A percentile compares a stretch with the other conserved stretches of the same genome.
phyloP scores from a whole-genome alignment of 192 early-diverging fungal species.

The Backusella sp. region DNA sequence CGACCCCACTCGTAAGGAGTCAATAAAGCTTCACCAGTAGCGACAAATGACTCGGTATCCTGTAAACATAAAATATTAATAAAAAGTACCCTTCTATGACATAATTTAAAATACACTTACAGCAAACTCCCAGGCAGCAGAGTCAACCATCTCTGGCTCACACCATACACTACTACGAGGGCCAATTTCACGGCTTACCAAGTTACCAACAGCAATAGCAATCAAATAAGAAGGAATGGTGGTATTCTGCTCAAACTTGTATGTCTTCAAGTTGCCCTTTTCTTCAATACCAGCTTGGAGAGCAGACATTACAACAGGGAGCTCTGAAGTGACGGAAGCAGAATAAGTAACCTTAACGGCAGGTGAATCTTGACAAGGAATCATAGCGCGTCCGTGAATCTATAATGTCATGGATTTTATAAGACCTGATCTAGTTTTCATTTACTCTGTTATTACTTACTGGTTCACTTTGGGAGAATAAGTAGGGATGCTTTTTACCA shows the following conservation, averaged over 20 bases:
- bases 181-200: conserved; percentile 78
- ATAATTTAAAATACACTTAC: conserved; percentile 22
- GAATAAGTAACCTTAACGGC: conserved; percentile 86
- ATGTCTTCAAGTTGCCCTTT: conserved; percentile 55
- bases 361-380: conserved; percentile 90
- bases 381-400: conserved; percentile 90
- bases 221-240: conserved; percentile 95
- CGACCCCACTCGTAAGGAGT: conserved; percentile 96
- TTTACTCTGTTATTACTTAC: conserved; percentile 23
- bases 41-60: conserved; percentile 67
- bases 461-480: conserved; percentile 96
- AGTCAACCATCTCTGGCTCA: conserved; percentile 87
- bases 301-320: conserved; percentile 95
- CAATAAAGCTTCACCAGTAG: conserved; percentile 67
- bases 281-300: conserved; percentile 63
- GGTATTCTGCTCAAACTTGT: conserved; percentile 81
- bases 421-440: not conserved
- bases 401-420: conserved; percentile 16
- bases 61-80: not conserved
- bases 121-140: conserved; percentile 93
- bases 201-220: conserved; percentile 91
- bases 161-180: conserved; percentile 95
- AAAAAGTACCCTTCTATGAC: not conserved
- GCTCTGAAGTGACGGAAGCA: conserved; percentile 77
- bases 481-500: conserved; percentile 90